These are phyloP conservation scores for Entomortierella lignicola DNA, from an alignment of 192 early-diverging fungal genomes.

Conservation along the genomic window DNA sequence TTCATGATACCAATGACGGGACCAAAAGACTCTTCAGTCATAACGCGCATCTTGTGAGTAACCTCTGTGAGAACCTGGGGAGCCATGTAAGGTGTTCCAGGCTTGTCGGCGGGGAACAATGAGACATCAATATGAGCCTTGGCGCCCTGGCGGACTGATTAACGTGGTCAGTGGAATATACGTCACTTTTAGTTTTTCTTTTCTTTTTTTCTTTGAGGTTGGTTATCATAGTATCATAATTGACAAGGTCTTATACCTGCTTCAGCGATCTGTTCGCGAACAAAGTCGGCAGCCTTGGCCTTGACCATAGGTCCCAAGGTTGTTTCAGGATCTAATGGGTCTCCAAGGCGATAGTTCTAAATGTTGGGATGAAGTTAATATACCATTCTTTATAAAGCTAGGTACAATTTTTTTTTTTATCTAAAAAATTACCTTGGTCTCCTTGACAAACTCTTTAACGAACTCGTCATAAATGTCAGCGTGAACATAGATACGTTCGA, in stretches of 20 bases:
- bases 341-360: constrained; percentile 76
- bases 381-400: too few relatives aligned
- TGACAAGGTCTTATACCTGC: constrained; percentile 60
- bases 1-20: constrained; percentile 84
- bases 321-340: constrained; percentile 68
- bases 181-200: neutral
- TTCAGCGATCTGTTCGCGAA: constrained; percentile 75
- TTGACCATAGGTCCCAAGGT: constrained; percentile 85
- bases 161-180: neutral
- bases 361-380: too few relatives aligned
- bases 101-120: constrained; percentile 68
- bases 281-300: constrained; percentile 70
- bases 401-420: neutral
- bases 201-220: too few relatives aligned
- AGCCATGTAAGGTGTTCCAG: constrained; percentile 73
- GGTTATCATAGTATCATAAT: too few relatives aligned
- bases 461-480: constrained; percentile 77
- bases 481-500: constrained; percentile 86
- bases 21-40: constrained; percentile 89
- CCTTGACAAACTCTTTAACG: constrained; percentile 66
- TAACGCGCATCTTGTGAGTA: constrained; percentile 77
- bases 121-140: constrained; percentile 67
- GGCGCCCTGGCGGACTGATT: constrained; percentile 73
- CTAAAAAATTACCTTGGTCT: constrained; percentile 66
- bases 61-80: constrained; percentile 85